phyloP scores from a whole-genome alignment of 1,139 yeast species.

The Kluyveromyces marxianus region DNA sequence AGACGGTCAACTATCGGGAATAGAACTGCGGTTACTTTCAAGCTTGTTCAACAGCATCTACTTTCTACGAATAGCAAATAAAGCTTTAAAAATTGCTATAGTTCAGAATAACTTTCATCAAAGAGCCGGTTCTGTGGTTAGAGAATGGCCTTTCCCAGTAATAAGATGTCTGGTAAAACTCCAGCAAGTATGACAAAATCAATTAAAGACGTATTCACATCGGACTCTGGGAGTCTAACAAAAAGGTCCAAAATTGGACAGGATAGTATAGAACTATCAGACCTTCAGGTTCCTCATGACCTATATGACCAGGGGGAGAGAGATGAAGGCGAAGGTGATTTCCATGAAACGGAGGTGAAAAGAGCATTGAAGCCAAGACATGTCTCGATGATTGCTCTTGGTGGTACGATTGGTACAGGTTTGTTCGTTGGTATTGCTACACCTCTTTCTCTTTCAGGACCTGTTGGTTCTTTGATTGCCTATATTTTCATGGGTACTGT shows the following conservation, averaged over 20 bases:
- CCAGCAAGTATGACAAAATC: neutral
- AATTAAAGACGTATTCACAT: neutral
- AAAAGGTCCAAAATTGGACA: constrained; percentile 4
- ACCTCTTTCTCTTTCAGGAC: constrained; percentile 50
- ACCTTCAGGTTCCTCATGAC: constrained; percentile 1
- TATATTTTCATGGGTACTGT: constrained; percentile 60
- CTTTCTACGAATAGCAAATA: too few relatives aligned
- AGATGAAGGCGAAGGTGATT: constrained; percentile 28
- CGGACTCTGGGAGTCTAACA: constrained; percentile 1
- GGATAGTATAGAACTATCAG: constrained; percentile 4
- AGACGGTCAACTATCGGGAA: too few relatives aligned
- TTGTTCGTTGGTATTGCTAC: constrained; percentile 50
- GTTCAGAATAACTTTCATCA: too few relatives aligned
- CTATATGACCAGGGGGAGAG: constrained; percentile 15
- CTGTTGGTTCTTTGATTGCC: constrained; percentile 57
- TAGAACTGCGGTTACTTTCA: too few relatives aligned
- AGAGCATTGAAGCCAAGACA: constrained; percentile 53
- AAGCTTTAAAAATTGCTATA: too few relatives aligned
- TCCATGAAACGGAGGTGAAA: constrained; percentile 35
- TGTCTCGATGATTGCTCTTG: constrained; percentile 57
- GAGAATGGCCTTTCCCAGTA: neutral
- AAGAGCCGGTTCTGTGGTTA: neutral
- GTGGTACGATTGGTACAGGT: constrained; percentile 71
- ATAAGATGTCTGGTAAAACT: neutral
- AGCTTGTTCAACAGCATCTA: too few relatives aligned